Evolutionary conservation across 2,329 filamentous ascomycete species (phyloP), one percentile per base, ranked within the genome.

Genomic region (Bipolaris bicolor): DNA sequence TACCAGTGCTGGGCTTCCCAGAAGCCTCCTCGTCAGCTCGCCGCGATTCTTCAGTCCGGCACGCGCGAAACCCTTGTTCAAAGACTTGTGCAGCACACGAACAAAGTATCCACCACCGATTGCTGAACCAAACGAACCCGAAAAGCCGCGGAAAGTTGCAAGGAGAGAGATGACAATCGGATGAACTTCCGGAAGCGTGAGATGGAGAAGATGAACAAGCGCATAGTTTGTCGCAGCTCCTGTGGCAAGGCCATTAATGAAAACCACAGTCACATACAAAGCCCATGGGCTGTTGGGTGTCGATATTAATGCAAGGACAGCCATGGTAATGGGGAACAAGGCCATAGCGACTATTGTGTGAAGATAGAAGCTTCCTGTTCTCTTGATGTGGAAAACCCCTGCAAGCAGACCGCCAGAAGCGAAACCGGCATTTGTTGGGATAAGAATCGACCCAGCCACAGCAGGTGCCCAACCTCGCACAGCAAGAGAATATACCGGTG

Each of bases 381-480:
- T 86, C 18, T 86, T 86, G 66, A 96, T 89, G 71, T 96, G 92
- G 15, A 95, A 77, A 76, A 84, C 86, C 7, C 92, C 92, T 13
- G 89, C 88, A 4, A 91, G 63, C 0, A 96, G 76, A 0, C 91
- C 90, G 22, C 91, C 92, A 2, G 84, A 66, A 0, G 87, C 91
- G 68, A 96, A 96, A 1, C 91, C 92, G 5, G 86, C 72, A 74
- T 96, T 96, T 0, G 91, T 95, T 0, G 92, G 91, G 45, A 96
- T 85, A 6, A 96, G 83, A 34, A 94, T 88, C 3, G 89, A 83
- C 3, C 91, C 92, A 2, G 90, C 89, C 1, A 85, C 80, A 1
- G 90, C 88, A 0, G 90, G 88, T 0, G 83, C 77, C 79, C 89
- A 89, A 53, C 85, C 85, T 2, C 88, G 86, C 1, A 95, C 88